These are phyloP conservation scores for Kalmanozyma brasiliensis DNA, from an alignment of 1,284 basidiomycete genomes.

Conservation along the genomic window DNA sequence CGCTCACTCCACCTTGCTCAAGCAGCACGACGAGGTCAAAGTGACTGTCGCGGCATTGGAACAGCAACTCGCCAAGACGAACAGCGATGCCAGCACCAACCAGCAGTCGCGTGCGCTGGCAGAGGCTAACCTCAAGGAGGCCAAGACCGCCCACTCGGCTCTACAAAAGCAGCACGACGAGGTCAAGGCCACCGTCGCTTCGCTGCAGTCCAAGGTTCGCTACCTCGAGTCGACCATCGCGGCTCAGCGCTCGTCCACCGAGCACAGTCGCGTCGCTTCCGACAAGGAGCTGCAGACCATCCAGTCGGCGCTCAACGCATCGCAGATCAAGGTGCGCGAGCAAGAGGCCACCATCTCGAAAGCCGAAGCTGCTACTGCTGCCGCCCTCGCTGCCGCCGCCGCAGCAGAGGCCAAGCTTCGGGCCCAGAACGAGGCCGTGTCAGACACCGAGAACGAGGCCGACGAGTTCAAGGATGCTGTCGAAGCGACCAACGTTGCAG, in stretches of 20 bases:
- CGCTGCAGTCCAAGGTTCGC: constrained; percentile 47
- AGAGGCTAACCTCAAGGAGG: constrained; percentile 27
- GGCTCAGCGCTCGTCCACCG: constrained; percentile 44
- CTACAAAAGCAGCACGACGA: constrained; percentile 46
- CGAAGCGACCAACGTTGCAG: constrained; percentile 14
- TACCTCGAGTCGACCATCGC: constrained; percentile 47
- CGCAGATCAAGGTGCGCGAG: constrained; percentile 45
- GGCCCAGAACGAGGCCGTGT: constrained; percentile 33
- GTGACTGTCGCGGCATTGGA: constrained; percentile 6
- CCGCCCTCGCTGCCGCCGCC: constrained; percentile 35
- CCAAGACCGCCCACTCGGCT: constrained; percentile 19
- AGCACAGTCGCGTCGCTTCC: constrained; percentile 44
- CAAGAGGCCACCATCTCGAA: constrained; percentile 40
- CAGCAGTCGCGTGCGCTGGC: constrained; percentile 20
- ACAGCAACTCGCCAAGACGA: constrained; percentile 11
- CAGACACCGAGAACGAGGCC: constrained; percentile 45
- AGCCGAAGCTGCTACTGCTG: constrained; percentile 43
- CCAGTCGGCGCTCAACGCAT: constrained; percentile 47
- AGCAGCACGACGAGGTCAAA: constrained; percentile 10
- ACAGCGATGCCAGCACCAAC: constrained; percentile 4
- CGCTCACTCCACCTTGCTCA: constrained; percentile 1
- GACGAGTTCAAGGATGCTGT: constrained; percentile 45
- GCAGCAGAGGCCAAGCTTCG: constrained; percentile 36
- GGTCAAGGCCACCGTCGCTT: constrained; percentile 34
- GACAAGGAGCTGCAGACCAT: constrained; percentile 51